Conservation (phyloP, 139 green algal genomes). For the Gonium pectorale region DNA sequence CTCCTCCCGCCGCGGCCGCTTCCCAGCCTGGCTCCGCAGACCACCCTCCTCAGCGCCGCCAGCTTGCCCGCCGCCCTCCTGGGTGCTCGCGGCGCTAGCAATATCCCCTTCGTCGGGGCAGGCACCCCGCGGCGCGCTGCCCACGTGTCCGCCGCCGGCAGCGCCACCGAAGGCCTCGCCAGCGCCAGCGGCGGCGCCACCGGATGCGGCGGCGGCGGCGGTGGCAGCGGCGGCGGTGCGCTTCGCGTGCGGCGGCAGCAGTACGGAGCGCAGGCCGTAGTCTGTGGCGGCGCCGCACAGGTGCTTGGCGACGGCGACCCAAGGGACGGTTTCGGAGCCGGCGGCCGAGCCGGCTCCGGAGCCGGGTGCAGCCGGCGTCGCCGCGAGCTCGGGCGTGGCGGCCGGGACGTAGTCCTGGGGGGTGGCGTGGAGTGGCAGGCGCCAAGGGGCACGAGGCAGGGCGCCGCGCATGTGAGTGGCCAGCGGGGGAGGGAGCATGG, state of each 20-base stretch:
- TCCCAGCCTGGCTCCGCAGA: neutral
- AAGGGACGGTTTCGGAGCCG: conserved; percentile 22
- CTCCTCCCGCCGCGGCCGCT: neutral
- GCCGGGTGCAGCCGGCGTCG: too few relatives aligned
- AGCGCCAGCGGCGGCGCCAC: conserved; percentile 54
- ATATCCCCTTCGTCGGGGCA: too few relatives aligned
- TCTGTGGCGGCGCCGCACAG: conserved; percentile 87
- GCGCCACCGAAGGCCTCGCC: too few relatives aligned
- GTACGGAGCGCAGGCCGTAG: conserved; percentile 67
- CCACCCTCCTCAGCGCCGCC: neutral
- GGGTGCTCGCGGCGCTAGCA: too few relatives aligned
- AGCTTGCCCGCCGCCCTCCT: neutral
- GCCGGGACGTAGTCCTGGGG: conserved; percentile 65
- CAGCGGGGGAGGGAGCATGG: too few relatives aligned
- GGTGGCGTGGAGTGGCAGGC: neutral
- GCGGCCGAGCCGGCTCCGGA: neutral
- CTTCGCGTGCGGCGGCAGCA: neutral
- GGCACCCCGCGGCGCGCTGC: too few relatives aligned
- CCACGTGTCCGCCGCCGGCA: too few relatives aligned
- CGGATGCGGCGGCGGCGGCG: conserved; percentile 63
- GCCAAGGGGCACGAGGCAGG: too few relatives aligned
- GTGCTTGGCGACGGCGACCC: conserved; percentile 81
- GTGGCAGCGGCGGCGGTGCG: neutral
- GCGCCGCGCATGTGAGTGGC: too few relatives aligned
- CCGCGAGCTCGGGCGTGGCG: conserved; percentile 22